Conservation (phyloP, 116 monocot genomes). For the Dioscorea cayenensis region DNA sequence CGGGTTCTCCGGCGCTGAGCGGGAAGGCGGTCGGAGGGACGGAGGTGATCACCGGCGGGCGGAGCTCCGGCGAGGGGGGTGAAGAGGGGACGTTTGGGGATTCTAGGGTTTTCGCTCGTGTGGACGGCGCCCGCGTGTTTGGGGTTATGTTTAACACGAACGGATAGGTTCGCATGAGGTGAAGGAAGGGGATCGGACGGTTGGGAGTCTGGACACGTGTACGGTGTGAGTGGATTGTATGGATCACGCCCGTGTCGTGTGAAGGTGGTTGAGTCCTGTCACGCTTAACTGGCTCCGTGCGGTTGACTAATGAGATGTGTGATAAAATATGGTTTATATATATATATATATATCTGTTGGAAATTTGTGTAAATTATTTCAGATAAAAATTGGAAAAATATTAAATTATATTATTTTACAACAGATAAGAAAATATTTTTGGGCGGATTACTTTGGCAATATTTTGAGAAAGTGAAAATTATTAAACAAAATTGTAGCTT, state of each 20-base stretch:
- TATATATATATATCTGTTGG: too few relatives aligned
- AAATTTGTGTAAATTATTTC: too few relatives aligned
- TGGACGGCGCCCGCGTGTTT: slow-evolving; percentile 34
- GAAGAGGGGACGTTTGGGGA: slow-evolving; percentile 14
- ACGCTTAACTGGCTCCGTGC: too few relatives aligned
- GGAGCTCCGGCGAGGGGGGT: slow-evolving; percentile 4
- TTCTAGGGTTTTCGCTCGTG: slow-evolving; percentile 90
- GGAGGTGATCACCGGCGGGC: slow-evolving; percentile 2
- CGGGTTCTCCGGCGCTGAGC: not conserved
- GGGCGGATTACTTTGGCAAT: too few relatives aligned
- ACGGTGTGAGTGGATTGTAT: slow-evolving; percentile 2
- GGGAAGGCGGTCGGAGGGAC: not conserved
- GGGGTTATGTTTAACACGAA: slow-evolving; percentile 54
- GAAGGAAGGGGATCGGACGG: slow-evolving; percentile 24
- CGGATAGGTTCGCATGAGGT: slow-evolving; percentile 36
- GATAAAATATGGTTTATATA: too few relatives aligned
- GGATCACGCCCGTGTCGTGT: not conserved
- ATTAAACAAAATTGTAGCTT: too few relatives aligned
- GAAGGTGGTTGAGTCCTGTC: not conserved
- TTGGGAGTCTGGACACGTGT: slow-evolving; percentile 17
- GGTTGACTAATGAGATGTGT: too few relatives aligned
- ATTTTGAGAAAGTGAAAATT: too few relatives aligned
- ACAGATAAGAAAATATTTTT: too few relatives aligned
- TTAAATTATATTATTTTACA: too few relatives aligned
- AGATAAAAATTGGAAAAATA: too few relatives aligned